phyloP scores from a whole-genome alignment of 164 flowering plant species.

The Aristolochia contorta region DNA sequence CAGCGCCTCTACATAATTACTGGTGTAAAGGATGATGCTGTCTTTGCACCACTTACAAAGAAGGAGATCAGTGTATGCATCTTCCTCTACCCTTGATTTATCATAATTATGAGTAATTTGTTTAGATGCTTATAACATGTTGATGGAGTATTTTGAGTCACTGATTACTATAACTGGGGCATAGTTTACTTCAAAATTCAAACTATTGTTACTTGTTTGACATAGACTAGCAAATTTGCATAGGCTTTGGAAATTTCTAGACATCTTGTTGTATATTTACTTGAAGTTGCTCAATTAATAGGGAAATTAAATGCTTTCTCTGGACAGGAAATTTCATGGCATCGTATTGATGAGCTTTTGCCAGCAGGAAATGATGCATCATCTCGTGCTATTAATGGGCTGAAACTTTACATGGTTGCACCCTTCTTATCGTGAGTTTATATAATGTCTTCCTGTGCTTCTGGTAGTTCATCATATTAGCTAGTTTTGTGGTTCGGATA shows the following conservation, averaged over 20 bases:
- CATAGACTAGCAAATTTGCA: not conserved
- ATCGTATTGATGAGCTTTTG: conserved; percentile 75
- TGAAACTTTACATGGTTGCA: conserved; percentile 93
- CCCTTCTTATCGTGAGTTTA: conserved; percentile 69
- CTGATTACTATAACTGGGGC: not conserved
- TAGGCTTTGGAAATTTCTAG: not conserved
- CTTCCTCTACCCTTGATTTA: not conserved
- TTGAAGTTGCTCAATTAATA: too few relatives aligned
- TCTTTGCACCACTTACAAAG: conserved; percentile 93
- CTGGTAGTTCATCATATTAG: too few relatives aligned
- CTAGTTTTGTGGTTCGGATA: too few relatives aligned
- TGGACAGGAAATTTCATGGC: conserved; percentile 92
- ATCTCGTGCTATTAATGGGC: conserved; percentile 66
- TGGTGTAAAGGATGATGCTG: conserved; percentile 81
- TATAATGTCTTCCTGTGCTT: too few relatives aligned
- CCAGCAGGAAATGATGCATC: conserved; percentile 59
- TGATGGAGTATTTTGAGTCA: not conserved
- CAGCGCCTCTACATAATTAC: conserved; percentile 80
- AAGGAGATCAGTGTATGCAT: conserved; percentile 92
- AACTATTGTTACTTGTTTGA: not conserved
- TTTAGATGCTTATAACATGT: not conserved
- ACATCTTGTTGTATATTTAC: too few relatives aligned
- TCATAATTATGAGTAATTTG: not conserved
- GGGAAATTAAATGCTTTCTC: not conserved
- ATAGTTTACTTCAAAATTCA: not conserved